These are phyloP conservation scores for Xerocomus spinulosus DNA, from an alignment of 768 basidiomycete species.

Conservation along the genomic window DNA sequence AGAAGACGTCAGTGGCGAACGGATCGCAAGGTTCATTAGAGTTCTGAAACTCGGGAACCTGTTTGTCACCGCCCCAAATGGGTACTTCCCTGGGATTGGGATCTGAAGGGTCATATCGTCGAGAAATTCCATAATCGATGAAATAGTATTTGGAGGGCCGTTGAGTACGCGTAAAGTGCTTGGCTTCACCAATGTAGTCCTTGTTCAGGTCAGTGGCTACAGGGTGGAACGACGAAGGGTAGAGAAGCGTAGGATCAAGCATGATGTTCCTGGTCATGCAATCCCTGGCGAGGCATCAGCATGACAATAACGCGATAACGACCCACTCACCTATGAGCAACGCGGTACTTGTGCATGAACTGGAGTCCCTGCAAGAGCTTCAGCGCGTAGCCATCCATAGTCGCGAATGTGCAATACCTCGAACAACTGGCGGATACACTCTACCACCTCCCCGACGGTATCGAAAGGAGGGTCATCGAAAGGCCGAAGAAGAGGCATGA, in stretches of 20 bases:
- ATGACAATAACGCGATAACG: too few relatives aligned
- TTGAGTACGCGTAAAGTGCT: constrained; percentile 28
- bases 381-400: background rate
- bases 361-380: background rate
- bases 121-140: constrained; percentile 37
- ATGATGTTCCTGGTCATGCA: constrained; percentile 30
- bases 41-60: constrained; percentile 37
- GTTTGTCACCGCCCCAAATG: constrained; percentile 39
- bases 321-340: too few relatives aligned
- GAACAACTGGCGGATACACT: background rate
- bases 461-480: constrained; percentile 11
- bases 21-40: constrained; percentile 29
- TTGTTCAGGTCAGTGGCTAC: background rate
- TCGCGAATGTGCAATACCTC: background rate
- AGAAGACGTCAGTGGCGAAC: constrained; percentile 43
- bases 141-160: constrained; percentile 31
- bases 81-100: constrained; percentile 25
- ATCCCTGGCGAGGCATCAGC: constrained; percentile 24
- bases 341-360: too few relatives aligned
- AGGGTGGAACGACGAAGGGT: constrained; percentile 27
- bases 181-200: constrained; percentile 17
- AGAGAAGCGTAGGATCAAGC: constrained; percentile 26
- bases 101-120: constrained; percentile 24
- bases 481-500: constrained; percentile 27
- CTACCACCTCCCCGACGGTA: background rate